Evolutionary conservation across 345 rosid genomes (phyloP), one percentile per base, ranked within the genome.

Genomic region (Salix koriyanagi): DNA sequence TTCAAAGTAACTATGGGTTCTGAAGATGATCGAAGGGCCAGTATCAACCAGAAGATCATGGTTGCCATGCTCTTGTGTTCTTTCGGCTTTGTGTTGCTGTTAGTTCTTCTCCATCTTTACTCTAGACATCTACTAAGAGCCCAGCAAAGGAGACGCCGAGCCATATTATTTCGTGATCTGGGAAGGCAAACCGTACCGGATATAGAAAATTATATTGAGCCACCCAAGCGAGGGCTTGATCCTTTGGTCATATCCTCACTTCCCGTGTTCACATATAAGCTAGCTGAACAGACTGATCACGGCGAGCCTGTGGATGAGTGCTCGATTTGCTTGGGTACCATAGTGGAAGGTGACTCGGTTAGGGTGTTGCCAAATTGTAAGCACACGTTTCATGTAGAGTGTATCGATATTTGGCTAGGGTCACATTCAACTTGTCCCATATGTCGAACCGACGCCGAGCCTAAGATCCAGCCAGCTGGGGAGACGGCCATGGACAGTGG

Each of bases 371-470:
- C 91, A 1, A 85, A 88, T 60, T 88, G 91, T 70, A 80, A 82
- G 62, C 91, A 88, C 76, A 60, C 80, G 73, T 88, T 88, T 81
- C 91, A 88, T 69, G 84, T 30, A 1, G 87, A 79, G 70, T 88
- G 90, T 69, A 79, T 88, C 50, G 88, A 87, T 41, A 75, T 21
- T 76, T 88, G 91, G 91, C 79, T 88, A 1, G 68, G 77, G 19
- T 85, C 91, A 23, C 82, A 85, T 8, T 67, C 84, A 12, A 88
- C 86, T 5, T 88, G 91, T 56, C 91, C 90, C 1, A 28, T 80
- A 3, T 88, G 91, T 76, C 90, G 91, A 7, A 21, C 85, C 1
- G 80, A 18, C 73, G 89, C 77, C 0, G 82, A 85, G 76, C 89
- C 87, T 0, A 72, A 1, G 36, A 71, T 68, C 26, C 79, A 28